phyloP scores from a whole-genome alignment of 495 filamentous ascomycete species.

The Letharia columbiana region DNA sequence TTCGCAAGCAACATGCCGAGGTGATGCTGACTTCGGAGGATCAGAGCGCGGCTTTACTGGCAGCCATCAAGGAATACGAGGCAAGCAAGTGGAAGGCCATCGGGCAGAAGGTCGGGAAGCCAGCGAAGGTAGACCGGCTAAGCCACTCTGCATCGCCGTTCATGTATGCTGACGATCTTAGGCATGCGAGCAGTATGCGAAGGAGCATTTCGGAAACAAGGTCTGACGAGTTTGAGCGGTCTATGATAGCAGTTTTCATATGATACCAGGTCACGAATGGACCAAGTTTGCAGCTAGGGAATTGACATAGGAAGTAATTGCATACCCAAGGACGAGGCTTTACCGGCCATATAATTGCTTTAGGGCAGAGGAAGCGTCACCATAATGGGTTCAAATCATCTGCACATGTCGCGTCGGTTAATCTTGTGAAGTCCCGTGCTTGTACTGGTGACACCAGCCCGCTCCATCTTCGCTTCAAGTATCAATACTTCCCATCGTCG shows the following conservation, averaged over 20 bases:
- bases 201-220: constrained; percentile 65
- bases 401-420: background rate
- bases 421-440: background rate
- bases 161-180: constrained; percentile 30
- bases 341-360: background rate
- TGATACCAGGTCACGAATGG: constrained; percentile 15
- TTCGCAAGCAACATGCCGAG: constrained; percentile 1
- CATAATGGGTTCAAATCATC: background rate
- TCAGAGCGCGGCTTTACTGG: constrained; percentile 75
- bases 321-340: constrained; percentile 3
- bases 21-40: constrained; percentile 29
- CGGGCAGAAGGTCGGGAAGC: constrained; percentile 92
- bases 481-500: background rate
- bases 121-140: constrained; percentile 66
- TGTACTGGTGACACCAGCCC: background rate
- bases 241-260: constrained; percentile 3
- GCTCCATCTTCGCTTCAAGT: background rate
- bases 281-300: constrained; percentile 11
- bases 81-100: constrained; percentile 97
- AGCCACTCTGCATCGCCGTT: background rate
- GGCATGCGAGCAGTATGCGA: constrained; percentile 98
- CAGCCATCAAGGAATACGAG: constrained; percentile 97
- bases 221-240: constrained; percentile 12
- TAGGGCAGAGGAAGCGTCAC: background rate
- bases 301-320: background rate